Conservation (phyloP, 2,329 filamentous ascomycete genomes). For the Epichloe gansuensis region DNA sequence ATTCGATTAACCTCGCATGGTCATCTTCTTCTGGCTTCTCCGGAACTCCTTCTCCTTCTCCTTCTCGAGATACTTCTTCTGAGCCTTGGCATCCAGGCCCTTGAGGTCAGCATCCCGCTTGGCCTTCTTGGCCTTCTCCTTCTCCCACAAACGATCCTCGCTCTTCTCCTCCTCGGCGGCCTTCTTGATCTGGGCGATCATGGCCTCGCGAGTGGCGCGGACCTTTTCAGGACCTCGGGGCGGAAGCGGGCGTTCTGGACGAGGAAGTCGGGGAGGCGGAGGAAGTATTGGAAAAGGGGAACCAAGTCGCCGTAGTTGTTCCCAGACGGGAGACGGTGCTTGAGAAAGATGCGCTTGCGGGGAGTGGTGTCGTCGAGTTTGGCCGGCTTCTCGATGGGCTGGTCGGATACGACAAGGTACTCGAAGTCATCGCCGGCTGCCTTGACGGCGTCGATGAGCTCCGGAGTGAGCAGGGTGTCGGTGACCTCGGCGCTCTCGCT, state of each 20-base stretch:
- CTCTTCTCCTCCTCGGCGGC: conserved; percentile 67
- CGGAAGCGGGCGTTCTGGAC: conserved; percentile 73
- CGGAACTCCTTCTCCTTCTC: conserved; percentile 63
- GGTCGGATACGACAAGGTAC: conserved; percentile 80
- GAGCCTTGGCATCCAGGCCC: conserved; percentile 65
- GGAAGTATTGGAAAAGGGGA: conserved; percentile 68
- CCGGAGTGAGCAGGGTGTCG: conserved; percentile 73
- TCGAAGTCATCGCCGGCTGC: conserved; percentile 69
- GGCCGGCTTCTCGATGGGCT: conserved; percentile 74
- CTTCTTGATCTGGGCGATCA: conserved; percentile 68
- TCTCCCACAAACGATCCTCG: conserved; percentile 61
- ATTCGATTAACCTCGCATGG: conserved; percentile 31
- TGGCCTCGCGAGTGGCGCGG: conserved; percentile 65
- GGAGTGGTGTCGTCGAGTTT: conserved; percentile 74
- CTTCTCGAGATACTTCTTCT: conserved; percentile 75
- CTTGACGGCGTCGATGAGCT: conserved; percentile 69
- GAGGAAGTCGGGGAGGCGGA: conserved; percentile 75
- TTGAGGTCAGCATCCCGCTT: conserved; percentile 79
- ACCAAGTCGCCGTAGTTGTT: conserved; percentile 54
- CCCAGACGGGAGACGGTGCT: conserved; percentile 54
- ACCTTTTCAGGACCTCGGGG: conserved; percentile 82
- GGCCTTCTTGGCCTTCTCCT: conserved; percentile 70
- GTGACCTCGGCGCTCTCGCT: conserved; percentile 94
- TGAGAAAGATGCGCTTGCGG: conserved; percentile 77
- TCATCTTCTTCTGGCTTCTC: conserved; percentile 42